phyloP scores from a whole-genome alignment of 2,329 filamentous ascomycete genomes.

The Paecilomyces sp. region DNA sequence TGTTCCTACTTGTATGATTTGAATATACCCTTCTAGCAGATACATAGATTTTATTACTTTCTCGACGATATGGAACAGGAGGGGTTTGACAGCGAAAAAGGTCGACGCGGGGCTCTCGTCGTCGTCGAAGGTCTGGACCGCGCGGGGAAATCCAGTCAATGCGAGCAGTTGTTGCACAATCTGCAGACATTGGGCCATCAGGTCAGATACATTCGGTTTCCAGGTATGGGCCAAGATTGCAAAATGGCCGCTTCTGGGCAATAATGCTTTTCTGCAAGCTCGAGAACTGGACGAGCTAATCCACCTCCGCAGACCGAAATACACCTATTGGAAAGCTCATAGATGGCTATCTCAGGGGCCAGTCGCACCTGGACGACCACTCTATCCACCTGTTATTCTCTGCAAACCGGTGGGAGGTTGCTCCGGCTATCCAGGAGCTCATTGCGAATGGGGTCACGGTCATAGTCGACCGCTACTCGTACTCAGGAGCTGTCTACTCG shows the following conservation, averaged over 20 bases:
- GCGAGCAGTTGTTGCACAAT: constrained; percentile 55
- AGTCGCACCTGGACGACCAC: constrained; percentile 72
- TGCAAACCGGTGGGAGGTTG: constrained; percentile 79
- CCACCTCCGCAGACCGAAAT: constrained; percentile 55
- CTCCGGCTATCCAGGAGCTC: constrained; percentile 33
- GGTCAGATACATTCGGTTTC: constrained; percentile 58
- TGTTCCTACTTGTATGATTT: not conserved
- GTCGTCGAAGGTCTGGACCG: constrained; percentile 85
- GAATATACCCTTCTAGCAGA: not conserved
- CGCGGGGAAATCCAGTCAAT: constrained; percentile 89
- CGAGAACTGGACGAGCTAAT: constrained; percentile 1
- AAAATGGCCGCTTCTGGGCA: not conserved
- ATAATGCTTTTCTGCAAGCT: not conserved
- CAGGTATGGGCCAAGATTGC: constrained; percentile 42
- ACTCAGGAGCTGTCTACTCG: constrained; percentile 88
- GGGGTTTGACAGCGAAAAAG: constrained; percentile 9
- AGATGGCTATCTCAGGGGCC: constrained; percentile 68
- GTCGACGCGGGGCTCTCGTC: constrained; percentile 61
- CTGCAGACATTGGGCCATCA: constrained; percentile 45
- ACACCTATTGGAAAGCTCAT: constrained; percentile 86
- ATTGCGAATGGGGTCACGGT: constrained; percentile 65
- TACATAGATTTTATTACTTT: not conserved
- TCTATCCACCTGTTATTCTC: constrained; percentile 85
- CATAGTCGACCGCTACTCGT: constrained; percentile 88
- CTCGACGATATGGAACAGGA: not conserved